Evolutionary conservation across 2,329 filamentous ascomycete species (phyloP), one percentile per base, ranked within the genome.

Genomic region (Pseudogymnoascus sp.): DNA sequence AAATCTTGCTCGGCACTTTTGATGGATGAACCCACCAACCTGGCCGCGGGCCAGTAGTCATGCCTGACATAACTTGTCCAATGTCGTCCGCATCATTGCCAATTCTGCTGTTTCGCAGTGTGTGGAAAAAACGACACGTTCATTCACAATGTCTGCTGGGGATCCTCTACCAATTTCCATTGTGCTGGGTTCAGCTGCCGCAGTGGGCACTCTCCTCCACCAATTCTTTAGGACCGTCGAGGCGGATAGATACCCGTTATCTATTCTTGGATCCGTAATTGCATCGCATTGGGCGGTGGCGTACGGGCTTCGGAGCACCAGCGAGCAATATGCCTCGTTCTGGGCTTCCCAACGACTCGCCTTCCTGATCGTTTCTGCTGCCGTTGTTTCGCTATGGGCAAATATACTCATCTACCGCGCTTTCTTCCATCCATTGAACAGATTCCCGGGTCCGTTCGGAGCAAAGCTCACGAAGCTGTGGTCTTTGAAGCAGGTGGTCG

Each of bases 361-460:
- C 10, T 55, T 55, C n/a, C 49, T 55, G 26, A 55, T 55, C 11
- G 26, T 55, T 55, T 55, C 49, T 33, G 33, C 49, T 33, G 49
- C 49, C 2, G 29, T 55, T 55, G 29, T 55, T 55, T 55, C 49
- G 29, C 29, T 55, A 43, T 60, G 59, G 35, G 41, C 60, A 35
- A 49, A 31, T n/a, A 67, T 65, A 19, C 38, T 64, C 10, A 11
- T 67, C 5, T 69, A 70, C 38, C 65, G 68, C 6, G 55, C 63
- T 3, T 66, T 68, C 37, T 68, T 69, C 62, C 68, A 70, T 59
- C 65, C 64, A 23, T 61, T 69, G 10, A 55, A 61, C 10, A 59
- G 59, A 10, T 73, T 72, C 26, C 69, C 70, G 7, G 71, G 70
- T 2, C 71, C 71, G 0, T 63, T 66, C 2, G 26, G 52, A 3